Percentiles rank a stretch among this genome's conserved stretches.
phyloP scores from a whole-genome alignment of 2,329 filamentous ascomycete genomes.

The Eutypa lata region DNA sequence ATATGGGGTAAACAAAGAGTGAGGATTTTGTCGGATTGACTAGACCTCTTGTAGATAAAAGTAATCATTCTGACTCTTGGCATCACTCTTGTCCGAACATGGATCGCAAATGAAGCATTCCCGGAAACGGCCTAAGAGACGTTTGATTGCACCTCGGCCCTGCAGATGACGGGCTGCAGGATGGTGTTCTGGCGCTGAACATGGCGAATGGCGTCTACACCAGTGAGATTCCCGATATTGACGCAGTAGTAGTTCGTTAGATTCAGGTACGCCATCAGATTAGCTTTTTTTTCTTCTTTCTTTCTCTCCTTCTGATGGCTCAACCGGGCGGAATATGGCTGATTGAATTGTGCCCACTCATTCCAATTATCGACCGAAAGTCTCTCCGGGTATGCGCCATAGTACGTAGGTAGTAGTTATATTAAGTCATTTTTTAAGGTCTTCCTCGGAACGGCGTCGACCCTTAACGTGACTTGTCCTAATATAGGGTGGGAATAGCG shows the following conservation, averaged over 20 bases:
- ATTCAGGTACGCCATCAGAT: not conserved
- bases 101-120: not conserved
- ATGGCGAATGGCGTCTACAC: not conserved
- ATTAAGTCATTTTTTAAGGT: not conserved
- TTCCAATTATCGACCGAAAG: not conserved
- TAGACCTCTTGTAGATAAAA: not conserved
- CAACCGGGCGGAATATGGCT: not conserved
- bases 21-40: not conserved
- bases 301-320: not conserved
- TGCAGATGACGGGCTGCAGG: not conserved
- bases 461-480: not conserved
- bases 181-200: not conserved
- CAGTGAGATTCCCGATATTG: too few relatives aligned
- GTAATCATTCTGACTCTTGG: not conserved
- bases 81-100: not conserved
- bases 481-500: not conserved
- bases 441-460: not conserved
- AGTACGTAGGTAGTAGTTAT: not conserved
- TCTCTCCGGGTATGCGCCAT: not conserved
- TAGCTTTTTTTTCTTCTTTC: not conserved
- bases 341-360: not conserved
- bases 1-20: not conserved
- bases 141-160: not conserved
- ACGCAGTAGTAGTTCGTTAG: not conserved
- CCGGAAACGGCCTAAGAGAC: not conserved